phyloP scores from a whole-genome alignment of 345 rosid genomes.

The Lagerstroemia speciosa region DNA sequence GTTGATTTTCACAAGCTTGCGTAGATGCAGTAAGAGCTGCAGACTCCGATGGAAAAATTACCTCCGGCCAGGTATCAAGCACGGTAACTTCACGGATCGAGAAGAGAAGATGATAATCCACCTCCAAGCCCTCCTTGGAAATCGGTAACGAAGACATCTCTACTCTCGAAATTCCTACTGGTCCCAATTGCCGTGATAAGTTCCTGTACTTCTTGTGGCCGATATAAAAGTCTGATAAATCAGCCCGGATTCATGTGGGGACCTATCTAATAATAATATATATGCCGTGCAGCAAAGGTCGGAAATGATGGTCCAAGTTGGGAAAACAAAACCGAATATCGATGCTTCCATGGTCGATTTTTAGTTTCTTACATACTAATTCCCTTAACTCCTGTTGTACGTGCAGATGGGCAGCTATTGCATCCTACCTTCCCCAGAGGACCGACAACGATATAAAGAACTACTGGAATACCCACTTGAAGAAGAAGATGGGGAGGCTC shows the following conservation, averaged over 20 bases:
- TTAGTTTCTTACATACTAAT: neutral
- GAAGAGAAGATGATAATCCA: slow-evolving; percentile 45
- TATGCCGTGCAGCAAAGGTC: neutral
- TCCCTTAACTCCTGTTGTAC: neutral
- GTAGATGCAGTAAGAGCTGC: slow-evolving; percentile 49
- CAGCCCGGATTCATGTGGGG: neutral
- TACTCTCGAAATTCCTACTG: too few relatives aligned
- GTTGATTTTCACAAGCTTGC: slow-evolving; percentile 41
- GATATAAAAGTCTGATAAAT: too few relatives aligned
- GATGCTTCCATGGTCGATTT: too few relatives aligned
- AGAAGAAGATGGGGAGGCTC: slow-evolving; percentile 31
- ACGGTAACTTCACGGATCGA: slow-evolving; percentile 37
- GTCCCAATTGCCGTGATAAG: too few relatives aligned
- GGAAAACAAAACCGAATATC: too few relatives aligned
- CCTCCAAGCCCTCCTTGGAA: slow-evolving; percentile 47
- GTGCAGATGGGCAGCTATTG: slow-evolving; percentile 53
- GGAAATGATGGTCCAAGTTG: neutral
- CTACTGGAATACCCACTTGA: slow-evolving; percentile 46
- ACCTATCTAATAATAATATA: neutral
- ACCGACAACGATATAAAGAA: slow-evolving; percentile 49
- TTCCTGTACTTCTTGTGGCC: too few relatives aligned
- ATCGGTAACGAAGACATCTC: slow-evolving; percentile 30
- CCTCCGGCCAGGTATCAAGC: slow-evolving; percentile 41
- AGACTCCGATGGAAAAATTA: slow-evolving; percentile 50
- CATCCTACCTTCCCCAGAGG: slow-evolving; percentile 47